phyloP scores from a whole-genome alignment of 345 rosid species.

The Turritis glabra region DNA sequence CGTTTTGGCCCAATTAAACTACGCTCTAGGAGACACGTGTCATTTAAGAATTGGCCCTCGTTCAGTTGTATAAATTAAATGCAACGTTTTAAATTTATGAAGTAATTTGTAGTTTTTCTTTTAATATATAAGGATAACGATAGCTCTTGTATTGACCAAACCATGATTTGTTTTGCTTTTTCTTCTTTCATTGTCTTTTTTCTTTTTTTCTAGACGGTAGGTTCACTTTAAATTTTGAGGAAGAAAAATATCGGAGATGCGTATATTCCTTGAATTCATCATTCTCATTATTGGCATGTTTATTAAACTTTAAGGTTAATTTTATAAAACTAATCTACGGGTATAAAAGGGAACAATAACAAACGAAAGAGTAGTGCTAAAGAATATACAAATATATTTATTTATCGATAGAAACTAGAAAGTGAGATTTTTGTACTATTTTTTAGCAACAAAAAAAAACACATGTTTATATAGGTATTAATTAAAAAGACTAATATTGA shows the following conservation, averaged over 20 bases:
- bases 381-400: too few relatives aligned
- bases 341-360: neutral
- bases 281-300: conserved; percentile 3
- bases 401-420: too few relatives aligned
- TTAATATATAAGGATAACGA: conserved; percentile 8
- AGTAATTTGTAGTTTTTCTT: too few relatives aligned
- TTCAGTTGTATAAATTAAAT: neutral
- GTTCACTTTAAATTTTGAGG: conserved; percentile 15
- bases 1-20: neutral
- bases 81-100: neutral
- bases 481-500: neutral
- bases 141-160: conserved; percentile 13
- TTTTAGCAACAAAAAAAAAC: too few relatives aligned
- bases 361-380: neutral
- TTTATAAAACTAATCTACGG: neutral
- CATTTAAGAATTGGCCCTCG: neutral
- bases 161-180: conserved; percentile 21
- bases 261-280: conserved; percentile 30
- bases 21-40: neutral
- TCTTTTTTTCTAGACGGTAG: conserved; percentile 10
- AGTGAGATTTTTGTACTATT: too few relatives aligned
- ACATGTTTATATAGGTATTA: neutral
- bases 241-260: conserved; percentile 21
- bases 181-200: conserved; percentile 14
- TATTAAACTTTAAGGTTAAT: neutral